phyloP scores from a whole-genome alignment of 805 yeast species.

The Huiozyma naganishii region DNA sequence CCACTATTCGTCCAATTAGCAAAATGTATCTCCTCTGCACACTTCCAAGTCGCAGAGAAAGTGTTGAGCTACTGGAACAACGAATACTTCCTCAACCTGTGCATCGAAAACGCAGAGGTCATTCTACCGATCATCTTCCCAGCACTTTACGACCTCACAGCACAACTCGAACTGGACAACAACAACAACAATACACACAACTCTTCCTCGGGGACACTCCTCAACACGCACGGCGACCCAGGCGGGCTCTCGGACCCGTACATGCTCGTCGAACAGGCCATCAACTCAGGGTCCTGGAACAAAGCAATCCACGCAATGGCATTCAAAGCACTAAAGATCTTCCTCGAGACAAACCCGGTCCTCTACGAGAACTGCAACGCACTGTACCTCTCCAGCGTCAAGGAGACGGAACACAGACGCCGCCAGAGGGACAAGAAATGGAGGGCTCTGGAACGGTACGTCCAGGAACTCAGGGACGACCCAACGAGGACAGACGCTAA shows the following conservation, averaged over 20 bases:
- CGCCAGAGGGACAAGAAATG: constrained; percentile 56
- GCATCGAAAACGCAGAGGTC: constrained; percentile 86
- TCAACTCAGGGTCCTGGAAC: constrained; percentile 72
- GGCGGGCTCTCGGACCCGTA: constrained; percentile 23
- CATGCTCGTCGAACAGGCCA: constrained; percentile 30
- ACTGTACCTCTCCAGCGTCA: constrained; percentile 67
- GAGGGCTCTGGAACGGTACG: constrained; percentile 57
- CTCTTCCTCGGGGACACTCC: constrained; percentile 4
- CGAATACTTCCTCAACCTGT: constrained; percentile 81
- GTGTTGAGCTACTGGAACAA: constrained; percentile 91
- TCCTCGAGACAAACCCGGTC: constrained; percentile 85
- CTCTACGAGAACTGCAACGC: constrained; percentile 89
- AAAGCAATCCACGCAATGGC: constrained; percentile 86
- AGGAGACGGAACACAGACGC: constrained; percentile 58
- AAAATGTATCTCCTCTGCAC: constrained; percentile 87
- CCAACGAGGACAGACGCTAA: not conserved
- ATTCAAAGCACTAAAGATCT: constrained; percentile 79
- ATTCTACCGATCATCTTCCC: constrained; percentile 88
- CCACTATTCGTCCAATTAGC: constrained; percentile 91
- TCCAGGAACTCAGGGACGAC: constrained; percentile 24
- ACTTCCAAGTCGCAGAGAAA: constrained; percentile 94
- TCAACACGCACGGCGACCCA: constrained; percentile 4
- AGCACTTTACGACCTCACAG: constrained; percentile 74
- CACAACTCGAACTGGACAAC: constrained; percentile 26
- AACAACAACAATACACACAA: no score